A percentile compares a stretch with the other conserved stretches of the same genome.
Conservation (phyloP, 202 grass and related monocot genomes). For the Zoysia matrella region DNA sequence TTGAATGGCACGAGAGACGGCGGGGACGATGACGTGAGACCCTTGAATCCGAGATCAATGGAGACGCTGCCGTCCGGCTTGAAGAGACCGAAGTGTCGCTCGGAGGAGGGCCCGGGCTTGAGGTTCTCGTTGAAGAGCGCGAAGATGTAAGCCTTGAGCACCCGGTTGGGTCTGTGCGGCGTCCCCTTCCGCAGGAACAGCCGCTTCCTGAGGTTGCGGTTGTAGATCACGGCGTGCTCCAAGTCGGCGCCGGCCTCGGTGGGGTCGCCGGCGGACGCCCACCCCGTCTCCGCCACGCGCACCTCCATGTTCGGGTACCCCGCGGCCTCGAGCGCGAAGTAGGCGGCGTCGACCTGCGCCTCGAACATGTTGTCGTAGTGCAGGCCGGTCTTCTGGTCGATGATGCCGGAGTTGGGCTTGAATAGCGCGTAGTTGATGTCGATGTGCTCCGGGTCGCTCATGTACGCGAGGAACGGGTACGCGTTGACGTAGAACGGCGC, state of each 20-base stretch:
- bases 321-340: slow-evolving; percentile 50
- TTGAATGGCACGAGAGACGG: slow-evolving; percentile 41
- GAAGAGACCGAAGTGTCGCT: slow-evolving; percentile 64
- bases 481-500: slow-evolving; percentile 74
- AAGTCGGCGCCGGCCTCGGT: slow-evolving; percentile 54
- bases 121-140: slow-evolving; percentile 94
- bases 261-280: slow-evolving; percentile 58
- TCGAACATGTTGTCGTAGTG: slow-evolving; percentile 76
- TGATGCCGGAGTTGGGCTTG: slow-evolving; percentile 56
- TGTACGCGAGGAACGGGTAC: slow-evolving; percentile 77
- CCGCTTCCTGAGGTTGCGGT: slow-evolving; percentile 52
- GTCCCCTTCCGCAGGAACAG: slow-evolving; percentile 51
- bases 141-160: slow-evolving; percentile 68
- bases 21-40: slow-evolving; percentile 55
- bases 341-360: slow-evolving; percentile 66
- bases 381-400: slow-evolving; percentile 49
- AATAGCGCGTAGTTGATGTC: slow-evolving; percentile 67
- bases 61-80: slow-evolving; percentile 78
- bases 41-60: slow-evolving; percentile 73
- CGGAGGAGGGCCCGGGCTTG: slow-evolving; percentile 57
- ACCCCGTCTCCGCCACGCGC: slow-evolving; percentile 59
- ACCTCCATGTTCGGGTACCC: slow-evolving; percentile 57
- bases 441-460: slow-evolving; percentile 60
- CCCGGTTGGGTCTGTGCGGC: slow-evolving; percentile 45
- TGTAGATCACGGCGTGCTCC: slow-evolving; percentile 47